Percentiles rank a stretch among this genome's conserved stretches.
Conservation (phyloP, 371 early-diverging fungal species). For the Batkoa obscura region DNA sequence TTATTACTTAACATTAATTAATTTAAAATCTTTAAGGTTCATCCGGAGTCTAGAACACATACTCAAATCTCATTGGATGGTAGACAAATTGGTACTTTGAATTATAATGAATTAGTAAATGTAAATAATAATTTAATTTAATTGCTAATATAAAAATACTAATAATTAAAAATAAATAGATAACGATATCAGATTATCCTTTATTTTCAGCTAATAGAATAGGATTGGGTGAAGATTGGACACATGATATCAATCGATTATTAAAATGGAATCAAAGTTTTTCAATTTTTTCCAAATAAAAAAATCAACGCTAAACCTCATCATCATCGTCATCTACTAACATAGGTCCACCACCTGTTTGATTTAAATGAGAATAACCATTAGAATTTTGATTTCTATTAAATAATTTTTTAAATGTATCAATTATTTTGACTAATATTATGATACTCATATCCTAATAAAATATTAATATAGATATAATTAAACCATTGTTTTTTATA, state of each 20-base stretch:
- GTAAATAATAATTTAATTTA: conserved; percentile 22
- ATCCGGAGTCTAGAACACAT: too few species aligned
- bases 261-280: conserved; percentile 70
- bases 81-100: conserved; percentile 40
- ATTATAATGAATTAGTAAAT: conserved; percentile 43
- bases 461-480: too few species aligned
- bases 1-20: not conserved
- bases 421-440: too few species aligned
- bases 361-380: too few species aligned
- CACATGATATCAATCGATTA: conserved; percentile 55
- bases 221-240: conserved; percentile 46
- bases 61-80: conserved; percentile 42
- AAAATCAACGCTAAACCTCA: too few species aligned
- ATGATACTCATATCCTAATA: too few species aligned
- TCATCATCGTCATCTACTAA: too few species aligned
- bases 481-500: too few species aligned
- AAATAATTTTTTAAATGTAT: too few species aligned
- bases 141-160: not conserved
- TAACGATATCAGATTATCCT: conserved; percentile 52
- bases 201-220: conserved; percentile 54
- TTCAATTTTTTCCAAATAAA: conserved; percentile 36
- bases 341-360: too few species aligned
- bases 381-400: too few species aligned
- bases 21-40: too few species aligned
- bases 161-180: conserved; percentile 11